Conservation (phyloP, 1,284 basidiomycete genomes). For the Marasmius sp. region DNA sequence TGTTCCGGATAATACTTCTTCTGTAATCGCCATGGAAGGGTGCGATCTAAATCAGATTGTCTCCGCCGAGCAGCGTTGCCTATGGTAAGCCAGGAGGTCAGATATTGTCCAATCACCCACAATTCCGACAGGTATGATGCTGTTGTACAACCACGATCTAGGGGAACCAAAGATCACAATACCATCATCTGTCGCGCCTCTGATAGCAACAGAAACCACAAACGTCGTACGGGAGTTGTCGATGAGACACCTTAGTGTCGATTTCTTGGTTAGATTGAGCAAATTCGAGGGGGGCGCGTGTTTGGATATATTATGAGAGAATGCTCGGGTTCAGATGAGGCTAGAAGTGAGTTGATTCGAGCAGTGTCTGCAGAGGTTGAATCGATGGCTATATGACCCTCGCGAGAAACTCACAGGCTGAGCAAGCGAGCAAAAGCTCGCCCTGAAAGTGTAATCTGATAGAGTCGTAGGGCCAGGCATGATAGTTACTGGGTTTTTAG, state of each 20-base stretch:
- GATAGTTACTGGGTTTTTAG: not conserved
- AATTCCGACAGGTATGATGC: conserved; percentile 69
- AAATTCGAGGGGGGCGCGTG: conserved; percentile 59
- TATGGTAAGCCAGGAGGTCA: not conserved
- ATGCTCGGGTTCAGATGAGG: conserved; percentile 64
- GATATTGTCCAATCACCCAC: conserved; percentile 33
- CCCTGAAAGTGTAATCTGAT: not conserved
- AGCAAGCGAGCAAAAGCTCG: not conserved
- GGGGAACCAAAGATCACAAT: conserved; percentile 86
- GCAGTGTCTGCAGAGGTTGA: conserved; percentile 66
- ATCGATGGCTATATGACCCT: conserved; percentile 49
- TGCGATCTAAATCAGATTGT: conserved; percentile 78
- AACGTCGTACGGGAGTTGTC: conserved; percentile 35
- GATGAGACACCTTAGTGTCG: conserved; percentile 70
- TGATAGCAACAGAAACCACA: conserved; percentile 52
- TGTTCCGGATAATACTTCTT: conserved; percentile 69
- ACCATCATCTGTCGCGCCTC: conserved; percentile 76
- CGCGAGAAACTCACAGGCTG: not conserved
- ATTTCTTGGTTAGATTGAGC: conserved; percentile 73
- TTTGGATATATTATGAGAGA: conserved; percentile 64
- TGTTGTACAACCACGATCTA: conserved; percentile 66
- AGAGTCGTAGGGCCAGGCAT: not conserved
- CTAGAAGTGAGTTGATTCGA: conserved; percentile 66
- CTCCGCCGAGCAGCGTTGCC: conserved; percentile 76
- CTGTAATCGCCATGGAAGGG: conserved; percentile 77